Conservation (phyloP, 306 rosid species). For the Acacia acuminata region DNA sequence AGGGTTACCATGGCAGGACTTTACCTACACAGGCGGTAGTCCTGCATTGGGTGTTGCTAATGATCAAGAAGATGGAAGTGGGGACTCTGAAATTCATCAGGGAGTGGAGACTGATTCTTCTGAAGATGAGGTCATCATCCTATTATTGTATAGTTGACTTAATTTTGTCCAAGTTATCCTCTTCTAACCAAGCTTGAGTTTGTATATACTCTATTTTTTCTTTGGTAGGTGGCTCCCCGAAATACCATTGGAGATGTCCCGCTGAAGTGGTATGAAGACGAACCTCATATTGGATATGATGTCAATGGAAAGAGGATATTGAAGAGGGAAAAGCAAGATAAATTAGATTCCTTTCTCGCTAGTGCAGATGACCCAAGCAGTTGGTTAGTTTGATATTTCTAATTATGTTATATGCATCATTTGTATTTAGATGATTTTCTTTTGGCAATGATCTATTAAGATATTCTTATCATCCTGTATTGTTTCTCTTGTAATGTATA, state of each 20-base stretch:
- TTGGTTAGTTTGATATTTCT: slow-evolving; percentile 56
- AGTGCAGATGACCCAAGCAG: slow-evolving; percentile 79
- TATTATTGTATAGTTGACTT: slow-evolving; percentile 1
- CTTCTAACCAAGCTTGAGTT: neutral
- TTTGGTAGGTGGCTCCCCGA: slow-evolving; percentile 71
- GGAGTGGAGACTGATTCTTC: slow-evolving; percentile 88
- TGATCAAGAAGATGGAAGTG: slow-evolving; percentile 43
- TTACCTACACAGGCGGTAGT: slow-evolving; percentile 19
- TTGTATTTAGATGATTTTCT: neutral
- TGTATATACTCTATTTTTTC: neutral
- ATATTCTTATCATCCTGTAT: neutral
- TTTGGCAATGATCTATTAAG: neutral
- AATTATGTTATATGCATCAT: neutral
- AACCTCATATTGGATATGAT: slow-evolving; percentile 92
- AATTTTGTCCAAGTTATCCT: neutral
- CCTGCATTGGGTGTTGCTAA: neutral
- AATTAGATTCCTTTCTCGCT: slow-evolving; percentile 72
- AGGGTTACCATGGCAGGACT: slow-evolving; percentile 48
- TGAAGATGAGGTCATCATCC: slow-evolving; percentile 78
- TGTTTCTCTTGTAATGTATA: neutral
- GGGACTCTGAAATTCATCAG: slow-evolving; percentile 46
- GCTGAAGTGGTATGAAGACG: slow-evolving; percentile 81
- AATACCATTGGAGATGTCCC: slow-evolving; percentile 92
- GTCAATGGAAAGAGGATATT: slow-evolving; percentile 75
- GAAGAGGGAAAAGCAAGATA: slow-evolving; percentile 78